Evolutionary conservation across 1,139 yeast genomes (phyloP), one percentile per base, ranked within the genome.

Genomic region (Yamadazyma triangularis): DNA sequence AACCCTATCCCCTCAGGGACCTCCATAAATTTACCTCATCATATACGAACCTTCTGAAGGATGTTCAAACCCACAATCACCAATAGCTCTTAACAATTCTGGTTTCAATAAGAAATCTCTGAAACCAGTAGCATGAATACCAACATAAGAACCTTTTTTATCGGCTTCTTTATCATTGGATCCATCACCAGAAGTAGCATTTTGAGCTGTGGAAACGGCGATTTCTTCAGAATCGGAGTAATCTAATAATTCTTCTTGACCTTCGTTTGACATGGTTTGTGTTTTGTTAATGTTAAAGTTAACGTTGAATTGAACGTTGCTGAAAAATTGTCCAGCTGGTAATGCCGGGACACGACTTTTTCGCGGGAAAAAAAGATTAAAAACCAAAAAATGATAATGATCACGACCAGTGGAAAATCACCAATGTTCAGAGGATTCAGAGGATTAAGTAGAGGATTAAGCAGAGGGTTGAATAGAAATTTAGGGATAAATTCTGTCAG

Each of bases 1-100:
- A n/a, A n/a, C n/a, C n/a, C n/a, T n/a, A n/a, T n/a, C n/a, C n/a
- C n/a, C n/a, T n/a, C n/a, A n/a, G n/a, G n/a, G n/a, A n/a, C n/a
- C n/a, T n/a, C n/a, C n/a, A n/a, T n/a, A n/a, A n/a, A n/a, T n/a
- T n/a, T n/a, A n/a, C n/a, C n/a, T n/a, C n/a, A n/a, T n/a, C n/a
- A n/a, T n/a, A 58, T 64, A 81, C 89, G 76, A 67, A 83, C 91
- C 94, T 81, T 91, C 98, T 43, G 96, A 88, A 47, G 98, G 98
- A 71, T 91, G 98, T 72, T 91, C 98, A 58, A 91, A 91, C 73
- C 98, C 98, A 73, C 96, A 88, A 66, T 91, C 98, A 49, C 91
- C 95, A 58, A 91, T 91, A 45, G 98, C 98, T 67, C 98, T 83
- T 52, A 91, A 75, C 50, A 91, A 75, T 65, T 91, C 98, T 16